Evolutionary conservation across 495 filamentous ascomycete species (phyloP), one percentile per base, ranked within the genome.

Genomic region (Xylaria palmicola): DNA sequence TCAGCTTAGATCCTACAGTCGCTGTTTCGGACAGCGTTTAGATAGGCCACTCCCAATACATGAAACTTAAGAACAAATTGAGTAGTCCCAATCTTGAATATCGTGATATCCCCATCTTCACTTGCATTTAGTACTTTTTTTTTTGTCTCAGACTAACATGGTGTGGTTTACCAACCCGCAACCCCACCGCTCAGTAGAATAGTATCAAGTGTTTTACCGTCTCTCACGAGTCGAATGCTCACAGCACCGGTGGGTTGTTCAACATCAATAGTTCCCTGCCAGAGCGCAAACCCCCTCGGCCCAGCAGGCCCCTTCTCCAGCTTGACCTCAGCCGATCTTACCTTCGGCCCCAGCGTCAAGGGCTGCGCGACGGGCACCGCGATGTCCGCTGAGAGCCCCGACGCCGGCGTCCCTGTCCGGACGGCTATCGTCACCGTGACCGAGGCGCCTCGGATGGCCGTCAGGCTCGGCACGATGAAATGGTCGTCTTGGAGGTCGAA

Each of bases 331-430:
- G 41, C 50, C 30, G 43, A 58, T 30, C 49, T 53, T 27, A 72
- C 64, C 32, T 68, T 65, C 1, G 73, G 71, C 26, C 67, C 65
- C n/a, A 72, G 62, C 4, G 73, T 75, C 32, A 68, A 59, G 17
- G 62, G 62, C 36, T 75, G 73, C 41, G 43, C 36, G 5, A 70
- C 41, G 20, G 73, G 71, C 5, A 57, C 62, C 32, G 60, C 45
- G 37, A 74, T 32, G 15, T 53, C 48, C 6, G 72, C 62, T 6
- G 47, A 62, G 30, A 67, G 57, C 9, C 52, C 45, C 3, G 56
- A 62, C n/a, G 43, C 17, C 20, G 63, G 49, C 32, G 32, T 20
- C 15, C 58, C 47, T 24, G 17, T 56, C 26, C 57, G 65, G 6
- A 55, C 59, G 6, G 69, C 72, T 17, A 73, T 47, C 1, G 66